These are phyloP conservation scores for Malassezia brasiliensis DNA, from an alignment of 1,284 basidiomycete genomes.

Conservation along the genomic window DNA sequence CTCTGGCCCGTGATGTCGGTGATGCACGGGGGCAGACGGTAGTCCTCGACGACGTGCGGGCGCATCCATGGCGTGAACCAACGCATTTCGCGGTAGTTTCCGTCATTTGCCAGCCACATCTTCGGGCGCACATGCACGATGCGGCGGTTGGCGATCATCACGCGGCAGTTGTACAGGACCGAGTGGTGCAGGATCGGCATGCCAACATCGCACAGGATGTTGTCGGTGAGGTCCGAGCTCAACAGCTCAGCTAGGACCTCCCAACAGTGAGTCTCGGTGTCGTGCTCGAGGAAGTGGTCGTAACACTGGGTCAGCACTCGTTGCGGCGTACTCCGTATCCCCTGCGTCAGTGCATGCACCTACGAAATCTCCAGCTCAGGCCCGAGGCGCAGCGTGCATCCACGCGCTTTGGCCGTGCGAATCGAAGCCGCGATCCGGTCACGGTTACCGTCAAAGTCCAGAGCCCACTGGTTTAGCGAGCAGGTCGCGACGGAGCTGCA, in stretches of 20 bases:
- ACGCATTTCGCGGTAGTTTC: slow-evolving; percentile 90
- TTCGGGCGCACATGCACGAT: slow-evolving; percentile 91
- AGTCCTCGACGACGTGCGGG: slow-evolving; percentile 74
- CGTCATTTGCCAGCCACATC: slow-evolving; percentile 99
- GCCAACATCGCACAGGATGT: slow-evolving; percentile 44
- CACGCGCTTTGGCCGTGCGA: slow-evolving; percentile 69
- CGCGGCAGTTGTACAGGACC: slow-evolving; percentile 89
- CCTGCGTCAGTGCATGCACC: slow-evolving; percentile 18
- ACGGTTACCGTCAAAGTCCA: slow-evolving; percentile 74
- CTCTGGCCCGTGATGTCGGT: slow-evolving; percentile 80
- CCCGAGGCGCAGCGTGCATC: slow-evolving; percentile 89
- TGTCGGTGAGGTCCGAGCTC: slow-evolving; percentile 26
- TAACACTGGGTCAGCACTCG: slow-evolving; percentile 22
- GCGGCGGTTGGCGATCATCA: slow-evolving; percentile 73
- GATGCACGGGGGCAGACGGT: slow-evolving; percentile 77
- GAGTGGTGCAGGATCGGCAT: slow-evolving; percentile 85
- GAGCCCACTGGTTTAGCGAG: slow-evolving; percentile 89
- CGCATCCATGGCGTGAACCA: slow-evolving; percentile 95
- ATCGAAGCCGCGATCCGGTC: slow-evolving; percentile 86
- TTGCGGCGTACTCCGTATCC: slow-evolving; percentile 23
- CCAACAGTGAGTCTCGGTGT: slow-evolving; percentile 43
- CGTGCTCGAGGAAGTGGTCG: slow-evolving; percentile 40
- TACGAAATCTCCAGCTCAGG: slow-evolving; percentile 96
- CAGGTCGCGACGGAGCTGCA: slow-evolving; percentile 52
- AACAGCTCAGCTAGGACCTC: slow-evolving; percentile 42